Evolutionary conservation across 495 filamentous ascomycete genomes (phyloP).

Genomic region (Corynascus novoguineensis): DNA sequence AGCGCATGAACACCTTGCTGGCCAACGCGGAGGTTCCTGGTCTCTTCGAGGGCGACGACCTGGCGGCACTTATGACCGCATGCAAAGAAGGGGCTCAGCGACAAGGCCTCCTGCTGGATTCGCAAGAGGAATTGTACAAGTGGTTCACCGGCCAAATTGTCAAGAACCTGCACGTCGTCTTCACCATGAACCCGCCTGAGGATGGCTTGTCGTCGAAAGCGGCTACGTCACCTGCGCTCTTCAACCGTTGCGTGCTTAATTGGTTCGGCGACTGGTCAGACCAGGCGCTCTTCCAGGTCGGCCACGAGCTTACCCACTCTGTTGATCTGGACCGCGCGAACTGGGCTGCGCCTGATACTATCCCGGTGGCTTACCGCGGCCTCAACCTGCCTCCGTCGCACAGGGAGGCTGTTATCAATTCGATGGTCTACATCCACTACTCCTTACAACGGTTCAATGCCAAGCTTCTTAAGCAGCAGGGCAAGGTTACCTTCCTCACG

Average conservation of each 20-base stretch:
- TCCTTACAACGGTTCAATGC: slow-evolving; percentile 85
- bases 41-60: slow-evolving; percentile 95
- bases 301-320: slow-evolving; percentile 88
- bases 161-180: slow-evolving; percentile 97
- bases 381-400: slow-evolving; percentile 80
- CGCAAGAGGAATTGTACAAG: slow-evolving; percentile 97
- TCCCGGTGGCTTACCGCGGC: slow-evolving; percentile 85
- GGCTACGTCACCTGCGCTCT: slow-evolving; percentile 92
- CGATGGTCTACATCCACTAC: slow-evolving; percentile 98
- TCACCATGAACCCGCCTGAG: slow-evolving; percentile 99
- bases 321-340: slow-evolving; percentile 85
- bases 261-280: slow-evolving; percentile 99
- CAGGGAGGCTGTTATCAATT: slow-evolving; percentile 84
- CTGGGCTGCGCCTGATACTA: slow-evolving; percentile 81
- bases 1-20: slow-evolving; percentile 97
- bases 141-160: slow-evolving; percentile 99
- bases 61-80: slow-evolving; percentile 92
- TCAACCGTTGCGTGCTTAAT: slow-evolving; percentile 98
- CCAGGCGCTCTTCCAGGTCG: slow-evolving; percentile 97
- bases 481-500: slow-evolving; percentile 83
- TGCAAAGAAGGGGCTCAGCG: slow-evolving; percentile 97
- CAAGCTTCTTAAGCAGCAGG: slow-evolving; percentile 86
- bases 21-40: slow-evolving; percentile 98
- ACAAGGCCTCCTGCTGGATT: slow-evolving; percentile 90
- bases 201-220: slow-evolving; percentile 92